Conservation (phyloP, 768 basidiomycete genomes). For the Tulasnella sp. region DNA sequence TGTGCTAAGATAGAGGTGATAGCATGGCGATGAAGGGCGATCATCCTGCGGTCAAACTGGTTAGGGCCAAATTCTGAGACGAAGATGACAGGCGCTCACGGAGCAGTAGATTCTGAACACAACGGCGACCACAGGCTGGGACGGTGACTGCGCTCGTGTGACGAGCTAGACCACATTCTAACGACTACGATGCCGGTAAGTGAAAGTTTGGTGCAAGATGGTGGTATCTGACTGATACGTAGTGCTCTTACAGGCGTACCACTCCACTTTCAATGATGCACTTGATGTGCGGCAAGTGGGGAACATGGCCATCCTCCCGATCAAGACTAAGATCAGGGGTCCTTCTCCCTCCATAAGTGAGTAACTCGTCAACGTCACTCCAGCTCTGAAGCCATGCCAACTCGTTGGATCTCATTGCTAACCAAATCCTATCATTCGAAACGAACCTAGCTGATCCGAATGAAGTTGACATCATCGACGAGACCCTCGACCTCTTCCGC, state of each 20-base stretch:
- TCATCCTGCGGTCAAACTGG: too few relatives aligned
- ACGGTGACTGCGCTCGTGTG: too few relatives aligned
- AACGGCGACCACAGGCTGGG: too few relatives aligned
- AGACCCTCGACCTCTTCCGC: constrained; percentile 91
- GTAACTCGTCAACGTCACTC: constrained; percentile 20
- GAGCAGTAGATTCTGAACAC: too few relatives aligned
- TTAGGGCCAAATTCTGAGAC: too few relatives aligned
- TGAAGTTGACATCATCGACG: constrained; percentile 84
- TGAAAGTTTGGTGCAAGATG: too few relatives aligned
- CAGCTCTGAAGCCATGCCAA: not conserved
- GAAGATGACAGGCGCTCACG: too few relatives aligned
- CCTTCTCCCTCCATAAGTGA: constrained; percentile 61
- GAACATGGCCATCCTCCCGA: constrained; percentile 81
- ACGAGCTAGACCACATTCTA: too few relatives aligned
- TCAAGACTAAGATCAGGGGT: constrained; percentile 84
- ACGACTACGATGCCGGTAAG: too few relatives aligned
- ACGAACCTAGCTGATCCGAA: constrained; percentile 54
- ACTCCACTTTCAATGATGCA: constrained; percentile 84
- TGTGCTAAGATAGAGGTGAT: too few relatives aligned
- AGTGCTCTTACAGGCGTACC: constrained; percentile 62
- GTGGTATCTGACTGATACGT: too few relatives aligned
- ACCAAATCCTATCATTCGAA: not conserved
- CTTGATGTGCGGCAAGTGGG: constrained; percentile 74
- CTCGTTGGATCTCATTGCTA: not conserved
- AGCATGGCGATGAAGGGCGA: too few relatives aligned